These are phyloP conservation scores for Neopestalotiopsis sp. DNA, from an alignment of 2,329 filamentous ascomycete genomes.

Conservation along the genomic window DNA sequence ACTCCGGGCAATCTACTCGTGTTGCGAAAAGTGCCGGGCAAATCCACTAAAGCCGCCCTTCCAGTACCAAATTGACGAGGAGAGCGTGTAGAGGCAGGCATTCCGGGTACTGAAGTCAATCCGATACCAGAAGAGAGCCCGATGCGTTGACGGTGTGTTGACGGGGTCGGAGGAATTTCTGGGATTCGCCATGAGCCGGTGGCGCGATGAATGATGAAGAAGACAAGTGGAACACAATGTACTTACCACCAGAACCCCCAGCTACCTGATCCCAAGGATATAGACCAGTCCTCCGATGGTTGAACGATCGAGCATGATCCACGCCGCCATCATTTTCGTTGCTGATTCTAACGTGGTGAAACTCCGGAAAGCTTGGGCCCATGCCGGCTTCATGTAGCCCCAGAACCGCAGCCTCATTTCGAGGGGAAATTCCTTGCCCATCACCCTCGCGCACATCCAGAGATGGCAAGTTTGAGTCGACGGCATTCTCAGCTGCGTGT, in stretches of 20 bases:
- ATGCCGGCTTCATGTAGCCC: background rate
- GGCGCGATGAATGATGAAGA: background rate
- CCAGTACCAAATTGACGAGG: constrained; percentile 26
- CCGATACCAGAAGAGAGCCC: constrained; percentile 29
- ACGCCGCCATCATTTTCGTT: constrained; percentile 17
- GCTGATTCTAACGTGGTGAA: background rate
- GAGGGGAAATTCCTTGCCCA: constrained; percentile 16
- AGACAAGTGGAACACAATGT: background rate
- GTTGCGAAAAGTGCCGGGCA: constrained; percentile 25
- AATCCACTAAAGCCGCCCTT: constrained; percentile 22
- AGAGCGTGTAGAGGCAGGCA: constrained; percentile 33
- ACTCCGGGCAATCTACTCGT: constrained; percentile 26
- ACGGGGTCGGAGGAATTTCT: constrained; percentile 40
- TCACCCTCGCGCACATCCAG: constrained; percentile 22
- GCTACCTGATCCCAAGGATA: background rate
- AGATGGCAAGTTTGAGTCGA: constrained; percentile 44
- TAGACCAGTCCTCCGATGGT: background rate
- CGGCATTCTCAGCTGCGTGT: constrained; percentile 56
- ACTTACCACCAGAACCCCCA: background rate
- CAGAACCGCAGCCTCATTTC: background rate
- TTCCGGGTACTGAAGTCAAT: constrained; percentile 35
- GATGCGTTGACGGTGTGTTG: constrained; percentile 38
- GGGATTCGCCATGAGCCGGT: constrained; percentile 15
- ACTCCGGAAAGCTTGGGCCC: background rate
- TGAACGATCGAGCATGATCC: constrained; percentile 10